Base-by-base conservation (phyloP, 2,329 filamentous ascomycete species). In the Pseudocercospora cruenta region DNA sequence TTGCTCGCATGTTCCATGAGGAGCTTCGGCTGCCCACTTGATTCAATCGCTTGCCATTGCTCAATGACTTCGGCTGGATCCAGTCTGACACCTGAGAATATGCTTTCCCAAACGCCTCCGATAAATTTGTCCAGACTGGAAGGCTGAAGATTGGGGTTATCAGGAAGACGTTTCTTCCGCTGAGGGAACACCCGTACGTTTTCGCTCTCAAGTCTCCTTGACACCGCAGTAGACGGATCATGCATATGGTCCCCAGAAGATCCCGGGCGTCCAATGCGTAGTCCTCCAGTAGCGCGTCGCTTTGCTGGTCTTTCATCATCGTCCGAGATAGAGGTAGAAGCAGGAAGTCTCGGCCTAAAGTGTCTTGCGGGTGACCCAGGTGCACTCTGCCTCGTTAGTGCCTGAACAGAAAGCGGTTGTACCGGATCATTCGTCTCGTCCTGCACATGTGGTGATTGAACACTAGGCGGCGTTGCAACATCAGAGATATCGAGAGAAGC, bases 121-220 rank as follows among this genome's bases (percentile, higher is more conserved):
- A 84, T 80, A 51, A 84, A 76, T 65, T 84, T 84, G 65, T 83
- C 81, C 16, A 82, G 70, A 4, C 80, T 83, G 0, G 82, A 83
- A 1, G 82, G 82, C 63, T 83, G 79, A 58, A 84, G 74, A 9
- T 78, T 78, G 0, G 80, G 79, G 47, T 78, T 78, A n/a, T 79
- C 76, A 1, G 69, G 62, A 19, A 74, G 63, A 10, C 71, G 70
- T 58, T 74, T 76, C 68, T 73, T 74, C 1, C 73, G 71, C 58
- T 73, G 73, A 19, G 72, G 70, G 19, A 74, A 69, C 19, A 71
- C 70, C 58, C 65, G 67, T 10, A 55, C 51, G 39, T 36, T 62
- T 60, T 72, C 69, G 58, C 71, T 72, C 39, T 70, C 71, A 5
- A 71, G 67, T 36, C 69, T 67, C 39, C 70, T 65, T 21, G 61